Evolutionary conservation across 768 basidiomycete genomes (phyloP).

Genomic region (Clathrus columnatus): DNA sequence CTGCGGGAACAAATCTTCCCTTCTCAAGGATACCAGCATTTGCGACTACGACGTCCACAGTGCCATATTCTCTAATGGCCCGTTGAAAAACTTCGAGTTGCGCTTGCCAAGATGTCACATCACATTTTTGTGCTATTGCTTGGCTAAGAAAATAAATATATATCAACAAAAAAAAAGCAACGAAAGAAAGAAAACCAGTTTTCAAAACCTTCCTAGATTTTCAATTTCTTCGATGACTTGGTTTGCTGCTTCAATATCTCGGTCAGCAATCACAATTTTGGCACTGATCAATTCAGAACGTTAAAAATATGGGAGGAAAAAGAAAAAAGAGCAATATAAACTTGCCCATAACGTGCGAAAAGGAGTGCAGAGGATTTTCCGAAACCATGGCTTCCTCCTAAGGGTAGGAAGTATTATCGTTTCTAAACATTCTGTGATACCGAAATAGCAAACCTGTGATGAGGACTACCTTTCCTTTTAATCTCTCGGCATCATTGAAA

Average conservation of each 20-base stretch:
- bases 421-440: background rate
- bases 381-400: conserved; percentile 46
- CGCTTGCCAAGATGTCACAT: conserved; percentile 48
- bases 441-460: conserved; percentile 36
- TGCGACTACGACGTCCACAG: conserved; percentile 47
- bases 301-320: background rate
- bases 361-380: conserved; percentile 41
- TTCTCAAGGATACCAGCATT: background rate
- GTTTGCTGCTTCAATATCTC: conserved; percentile 32
- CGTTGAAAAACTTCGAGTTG: conserved; percentile 43
- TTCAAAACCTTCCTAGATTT: conserved; percentile 33
- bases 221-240: conserved; percentile 33
- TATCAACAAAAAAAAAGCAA: background rate
- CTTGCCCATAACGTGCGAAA: conserved; percentile 46
- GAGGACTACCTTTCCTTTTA: conserved; percentile 39
- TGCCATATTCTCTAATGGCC: conserved; percentile 35
- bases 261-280: conserved; percentile 44
- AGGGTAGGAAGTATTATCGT: background rate
- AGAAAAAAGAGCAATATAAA: background rate
- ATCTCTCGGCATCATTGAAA: conserved; percentile 31
- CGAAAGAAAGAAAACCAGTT: background rate
- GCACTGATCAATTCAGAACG: conserved; percentile 32
- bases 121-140: conserved; percentile 35
- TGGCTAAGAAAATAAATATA: conserved; percentile 23
- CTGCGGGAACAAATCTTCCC: background rate